phyloP scores from a whole-genome alignment of 129 eudicot genomes.

The Flaveria trinervia region DNA sequence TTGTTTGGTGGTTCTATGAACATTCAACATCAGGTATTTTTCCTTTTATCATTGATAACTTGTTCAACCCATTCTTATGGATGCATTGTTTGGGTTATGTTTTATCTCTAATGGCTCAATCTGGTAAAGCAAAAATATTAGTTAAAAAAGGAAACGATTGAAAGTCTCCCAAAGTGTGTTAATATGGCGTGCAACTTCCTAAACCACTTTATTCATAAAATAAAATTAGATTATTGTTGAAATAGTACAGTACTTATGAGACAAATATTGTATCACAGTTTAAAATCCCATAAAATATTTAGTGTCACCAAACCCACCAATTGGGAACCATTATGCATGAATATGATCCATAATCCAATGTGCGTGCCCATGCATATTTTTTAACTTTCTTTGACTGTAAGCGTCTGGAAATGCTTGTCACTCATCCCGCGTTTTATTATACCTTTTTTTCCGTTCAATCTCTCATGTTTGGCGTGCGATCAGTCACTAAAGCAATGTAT shows the following conservation, averaged over 20 bases:
- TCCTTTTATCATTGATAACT: conserved; percentile 6
- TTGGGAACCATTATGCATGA: neutral
- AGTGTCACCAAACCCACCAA: neutral
- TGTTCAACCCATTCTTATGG: neutral
- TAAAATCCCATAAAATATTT: neutral
- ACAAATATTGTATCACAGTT: neutral
- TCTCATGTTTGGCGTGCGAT: neutral
- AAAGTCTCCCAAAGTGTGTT: too few relatives aligned
- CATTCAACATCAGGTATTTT: conserved; percentile 86
- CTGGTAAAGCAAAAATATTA: neutral
- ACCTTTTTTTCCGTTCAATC: neutral
- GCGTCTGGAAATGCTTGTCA: neutral
- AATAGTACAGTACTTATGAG: too few relatives aligned
- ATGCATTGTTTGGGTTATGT: neutral
- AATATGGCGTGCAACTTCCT: too few relatives aligned
- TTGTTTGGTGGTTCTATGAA: conserved; percentile 92
- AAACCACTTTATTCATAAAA: too few relatives aligned
- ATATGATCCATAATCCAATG: neutral
- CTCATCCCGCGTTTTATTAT: neutral
- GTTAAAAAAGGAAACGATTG: neutral
- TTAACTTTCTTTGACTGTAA: neutral
- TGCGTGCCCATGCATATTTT: neutral
- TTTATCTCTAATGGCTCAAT: neutral
- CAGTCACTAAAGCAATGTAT: neutral
- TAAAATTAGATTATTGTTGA: too few relatives aligned